Percentiles rank a stretch among this genome's conserved stretches.
Conservation (phyloP, 148 eudicot species). For the Tetragonia tetragonoides region DNA sequence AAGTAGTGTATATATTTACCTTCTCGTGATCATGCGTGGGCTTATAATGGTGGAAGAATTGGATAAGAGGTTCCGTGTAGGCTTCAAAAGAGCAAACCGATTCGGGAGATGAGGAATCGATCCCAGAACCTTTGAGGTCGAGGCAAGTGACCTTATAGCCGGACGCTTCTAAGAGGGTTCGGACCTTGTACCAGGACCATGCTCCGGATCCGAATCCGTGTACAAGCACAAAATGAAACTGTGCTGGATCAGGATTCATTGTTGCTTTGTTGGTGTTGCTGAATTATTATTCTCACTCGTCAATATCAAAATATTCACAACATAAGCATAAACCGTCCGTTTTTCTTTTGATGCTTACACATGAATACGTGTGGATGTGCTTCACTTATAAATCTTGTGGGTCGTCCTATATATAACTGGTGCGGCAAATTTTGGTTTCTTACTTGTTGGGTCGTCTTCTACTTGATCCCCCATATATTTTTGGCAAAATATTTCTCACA, state of each 20-base stretch:
- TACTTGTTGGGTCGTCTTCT: too few relatives aligned
- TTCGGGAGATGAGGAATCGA: not conserved
- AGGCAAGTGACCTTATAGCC: constrained; percentile 25
- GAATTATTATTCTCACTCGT: too few relatives aligned
- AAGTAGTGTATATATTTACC: not conserved
- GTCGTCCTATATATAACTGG: too few relatives aligned
- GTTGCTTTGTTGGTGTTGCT: not conserved
- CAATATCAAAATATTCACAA: too few relatives aligned
- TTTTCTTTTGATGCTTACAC: too few relatives aligned
- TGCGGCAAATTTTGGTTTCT: too few relatives aligned
- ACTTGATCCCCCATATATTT: too few relatives aligned
- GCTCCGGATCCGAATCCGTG: constrained; percentile 23
- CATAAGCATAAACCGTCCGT: too few relatives aligned
- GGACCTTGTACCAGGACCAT: constrained; percentile 30
- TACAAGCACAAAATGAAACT: constrained; percentile 21
- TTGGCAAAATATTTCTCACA: too few relatives aligned
- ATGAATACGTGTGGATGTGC: too few relatives aligned
- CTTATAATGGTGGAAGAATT: not conserved
- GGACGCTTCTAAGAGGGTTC: constrained; percentile 16
- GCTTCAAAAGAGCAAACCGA: constrained; percentile 17
- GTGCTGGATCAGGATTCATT: not conserved
- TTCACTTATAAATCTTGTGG: too few relatives aligned
- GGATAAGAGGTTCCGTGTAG: constrained; percentile 18
- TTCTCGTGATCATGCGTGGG: not conserved
- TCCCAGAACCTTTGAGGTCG: constrained; percentile 22